These are phyloP conservation scores for Ciborinia camelliae DNA, from an alignment of 2,329 filamentous ascomycete genomes.

Conservation along the genomic window DNA sequence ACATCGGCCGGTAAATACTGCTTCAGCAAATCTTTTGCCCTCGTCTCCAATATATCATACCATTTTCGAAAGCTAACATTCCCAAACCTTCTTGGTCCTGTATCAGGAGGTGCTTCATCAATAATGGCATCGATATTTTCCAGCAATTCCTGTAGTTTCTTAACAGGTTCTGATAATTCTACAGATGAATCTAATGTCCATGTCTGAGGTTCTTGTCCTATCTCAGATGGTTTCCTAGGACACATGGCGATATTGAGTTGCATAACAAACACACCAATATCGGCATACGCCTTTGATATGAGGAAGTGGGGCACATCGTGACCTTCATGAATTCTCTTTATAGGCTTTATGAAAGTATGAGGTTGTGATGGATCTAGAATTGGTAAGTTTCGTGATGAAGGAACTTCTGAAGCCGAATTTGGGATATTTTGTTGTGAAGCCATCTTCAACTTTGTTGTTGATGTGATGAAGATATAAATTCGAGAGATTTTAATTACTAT, in stretches of 20 bases:
- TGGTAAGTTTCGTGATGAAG: constrained; percentile 20
- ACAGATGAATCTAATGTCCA: constrained; percentile 47
- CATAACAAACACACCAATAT: constrained; percentile 82
- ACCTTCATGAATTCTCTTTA: constrained; percentile 81
- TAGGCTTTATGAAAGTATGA: constrained; percentile 63
- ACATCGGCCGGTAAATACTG: constrained; percentile 53
- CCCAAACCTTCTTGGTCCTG: constrained; percentile 83
- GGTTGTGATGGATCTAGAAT: constrained; percentile 46
- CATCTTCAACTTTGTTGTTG: neutral
- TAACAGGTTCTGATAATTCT: constrained; percentile 48
- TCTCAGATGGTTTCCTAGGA: constrained; percentile 54
- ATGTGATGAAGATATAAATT: constrained; percentile 8
- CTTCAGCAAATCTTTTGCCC: constrained; percentile 53
- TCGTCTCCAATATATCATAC: constrained; percentile 65
- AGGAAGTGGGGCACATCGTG: constrained; percentile 80
- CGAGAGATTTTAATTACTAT: neutral
- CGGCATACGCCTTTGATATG: constrained; percentile 75
- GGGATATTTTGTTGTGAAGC: neutral
- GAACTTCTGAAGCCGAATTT: neutral
- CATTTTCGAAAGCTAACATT: constrained; percentile 88
- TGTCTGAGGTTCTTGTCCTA: constrained; percentile 45
- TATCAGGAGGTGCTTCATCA: constrained; percentile 76
- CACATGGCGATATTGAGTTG: constrained; percentile 88
- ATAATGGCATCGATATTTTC: constrained; percentile 63
- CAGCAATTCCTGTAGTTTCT: constrained; percentile 64